Evolutionary conservation across 495 filamentous ascomycete species (phyloP).

Genomic region (Hypoxylon fragiforme): DNA sequence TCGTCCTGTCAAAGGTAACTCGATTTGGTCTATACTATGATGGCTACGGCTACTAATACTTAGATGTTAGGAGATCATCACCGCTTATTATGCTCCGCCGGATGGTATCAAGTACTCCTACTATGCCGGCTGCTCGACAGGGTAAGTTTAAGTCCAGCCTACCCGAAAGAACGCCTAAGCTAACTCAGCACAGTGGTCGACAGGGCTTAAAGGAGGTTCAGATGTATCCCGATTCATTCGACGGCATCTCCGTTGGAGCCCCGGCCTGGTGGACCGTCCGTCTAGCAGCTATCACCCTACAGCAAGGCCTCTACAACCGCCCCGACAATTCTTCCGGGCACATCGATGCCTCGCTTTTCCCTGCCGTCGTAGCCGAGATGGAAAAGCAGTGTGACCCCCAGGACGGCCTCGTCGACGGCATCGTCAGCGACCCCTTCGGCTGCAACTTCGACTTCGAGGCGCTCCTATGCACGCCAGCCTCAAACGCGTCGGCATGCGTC

Average conservation of each 20-base stretch:
- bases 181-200: no score
- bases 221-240: slow-evolving; percentile 59
- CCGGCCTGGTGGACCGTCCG: slow-evolving; percentile 45
- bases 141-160: no score
- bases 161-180: no score
- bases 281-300: slow-evolving; percentile 49
- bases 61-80: slow-evolving; percentile 34
- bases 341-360: slow-evolving; percentile 55
- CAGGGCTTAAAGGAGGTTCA: slow-evolving; percentile 59
- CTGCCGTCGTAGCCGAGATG: slow-evolving; percentile 59
- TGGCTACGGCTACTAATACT: neutral
- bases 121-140: slow-evolving; percentile 60
- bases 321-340: slow-evolving; percentile 49
- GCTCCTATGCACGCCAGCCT: slow-evolving; percentile 53
- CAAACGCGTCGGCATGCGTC: slow-evolving; percentile 54
- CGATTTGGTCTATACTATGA: neutral
- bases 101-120: slow-evolving; percentile 51
- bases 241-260: slow-evolving; percentile 59
- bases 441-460: slow-evolving; percentile 60
- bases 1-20: slow-evolving; percentile 45
- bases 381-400: slow-evolving; percentile 65
- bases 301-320: slow-evolving; percentile 43
- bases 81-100: slow-evolving; percentile 47
- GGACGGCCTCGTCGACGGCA: slow-evolving; percentile 64
- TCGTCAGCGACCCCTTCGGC: slow-evolving; percentile 62